A percentile compares a stretch with the other conserved stretches of the same genome.
Conservation (phyloP, 345 rosid species). For the Physaria fendleri region DNA sequence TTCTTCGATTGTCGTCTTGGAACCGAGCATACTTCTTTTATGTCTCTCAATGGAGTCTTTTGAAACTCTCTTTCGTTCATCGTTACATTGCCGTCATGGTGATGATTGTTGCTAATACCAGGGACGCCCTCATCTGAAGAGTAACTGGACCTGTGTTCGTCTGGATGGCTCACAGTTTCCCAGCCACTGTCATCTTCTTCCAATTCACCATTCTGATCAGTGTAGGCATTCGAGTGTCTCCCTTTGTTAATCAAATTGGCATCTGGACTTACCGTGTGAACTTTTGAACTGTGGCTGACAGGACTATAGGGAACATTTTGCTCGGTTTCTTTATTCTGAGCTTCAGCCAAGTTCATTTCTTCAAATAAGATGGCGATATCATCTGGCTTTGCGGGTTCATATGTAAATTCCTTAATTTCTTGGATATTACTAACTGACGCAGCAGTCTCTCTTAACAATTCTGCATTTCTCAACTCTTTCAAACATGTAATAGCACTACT, state of each 20-base stretch:
- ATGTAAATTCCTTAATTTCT: constrained; percentile 51
- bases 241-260: constrained; percentile 28
- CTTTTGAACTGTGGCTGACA: constrained; percentile 39
- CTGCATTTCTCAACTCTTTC: constrained; percentile 33
- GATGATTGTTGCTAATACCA: constrained; percentile 41
- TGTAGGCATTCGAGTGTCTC: constrained; percentile 29
- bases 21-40: constrained; percentile 53
- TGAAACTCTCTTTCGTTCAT: constrained; percentile 54
- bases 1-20: constrained; percentile 51
- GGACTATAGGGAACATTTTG: constrained; percentile 29
- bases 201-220: constrained; percentile 40
- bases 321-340: constrained; percentile 29
- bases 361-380: constrained; percentile 63
- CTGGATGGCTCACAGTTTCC: constrained; percentile 91
- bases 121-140: constrained; percentile 58
- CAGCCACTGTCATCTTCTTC: constrained; percentile 85
- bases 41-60: constrained; percentile 49
- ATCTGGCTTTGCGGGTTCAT: constrained; percentile 58
- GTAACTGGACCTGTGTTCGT: constrained; percentile 73
- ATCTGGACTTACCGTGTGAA: constrained; percentile 51
- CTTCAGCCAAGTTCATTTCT: constrained; percentile 43
- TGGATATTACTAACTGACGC: constrained; percentile 44
- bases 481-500: constrained; percentile 29
- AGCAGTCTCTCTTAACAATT: constrained; percentile 44
- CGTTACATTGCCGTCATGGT: constrained; percentile 42